Evolutionary conservation across 129 eudicot genomes (phyloP).

Genomic region (Chrysanthemum lavandulifolium): DNA sequence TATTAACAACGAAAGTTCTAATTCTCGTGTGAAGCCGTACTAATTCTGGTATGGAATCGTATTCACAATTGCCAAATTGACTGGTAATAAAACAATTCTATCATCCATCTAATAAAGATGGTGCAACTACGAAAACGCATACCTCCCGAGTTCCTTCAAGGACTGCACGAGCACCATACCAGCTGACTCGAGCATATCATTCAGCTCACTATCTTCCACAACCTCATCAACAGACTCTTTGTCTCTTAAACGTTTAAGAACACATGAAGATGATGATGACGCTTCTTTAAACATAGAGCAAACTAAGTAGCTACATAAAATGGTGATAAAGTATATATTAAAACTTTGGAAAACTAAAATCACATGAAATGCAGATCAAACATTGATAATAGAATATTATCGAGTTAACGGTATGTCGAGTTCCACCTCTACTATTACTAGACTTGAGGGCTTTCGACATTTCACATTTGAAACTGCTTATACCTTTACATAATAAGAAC

Average conservation of each 20-base stretch:
- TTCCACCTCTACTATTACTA: too few species aligned
- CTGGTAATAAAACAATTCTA: neutral
- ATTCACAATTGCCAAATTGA: too few species aligned
- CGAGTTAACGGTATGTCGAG: too few species aligned
- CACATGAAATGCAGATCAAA: neutral
- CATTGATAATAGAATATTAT: too few species aligned
- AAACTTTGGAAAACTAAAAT: neutral
- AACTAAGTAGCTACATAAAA: slow-evolving; percentile 66
- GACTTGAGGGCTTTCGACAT: too few species aligned
- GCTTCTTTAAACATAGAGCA: slow-evolving; percentile 84
- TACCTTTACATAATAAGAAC: too few species aligned
- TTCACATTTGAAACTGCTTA: too few species aligned
- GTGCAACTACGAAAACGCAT: neutral
- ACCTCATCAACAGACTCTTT: neutral
- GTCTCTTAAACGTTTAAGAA: slow-evolving; percentile 46
- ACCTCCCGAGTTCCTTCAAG: slow-evolving; percentile 67
- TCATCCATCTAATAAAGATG: neutral
- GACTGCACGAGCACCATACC: slow-evolving; percentile 94
- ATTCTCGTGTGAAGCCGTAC: too few species aligned
- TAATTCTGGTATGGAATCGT: too few species aligned
- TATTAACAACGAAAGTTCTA: neutral
- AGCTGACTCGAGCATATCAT: slow-evolving; percentile 81
- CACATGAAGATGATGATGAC: slow-evolving; percentile 46
- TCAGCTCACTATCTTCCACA: slow-evolving; percentile 35
- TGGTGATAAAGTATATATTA: slow-evolving; percentile 10